These are phyloP conservation scores for Phytophthora palmivora DNA, from an alignment of 352 stramenopile species.

Conservation along the genomic window DNA sequence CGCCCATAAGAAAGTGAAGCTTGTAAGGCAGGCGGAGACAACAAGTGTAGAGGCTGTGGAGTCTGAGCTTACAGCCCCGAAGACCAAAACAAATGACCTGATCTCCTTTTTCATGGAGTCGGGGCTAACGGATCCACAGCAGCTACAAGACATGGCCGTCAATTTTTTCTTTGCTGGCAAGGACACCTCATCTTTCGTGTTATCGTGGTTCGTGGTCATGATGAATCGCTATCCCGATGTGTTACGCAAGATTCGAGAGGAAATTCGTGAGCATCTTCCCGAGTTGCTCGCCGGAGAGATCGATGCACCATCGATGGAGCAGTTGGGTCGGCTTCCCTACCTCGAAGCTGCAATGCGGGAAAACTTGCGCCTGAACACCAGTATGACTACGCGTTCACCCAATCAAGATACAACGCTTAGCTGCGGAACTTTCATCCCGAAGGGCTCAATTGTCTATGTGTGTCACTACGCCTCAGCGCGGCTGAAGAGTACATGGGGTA, in stretches of 20 bases:
- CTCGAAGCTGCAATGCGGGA: conserved; percentile 66
- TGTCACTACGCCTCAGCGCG: conserved; percentile 55
- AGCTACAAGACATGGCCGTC: conserved; percentile 75
- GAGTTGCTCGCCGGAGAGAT: conserved; percentile 27
- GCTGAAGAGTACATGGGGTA: conserved; percentile 51
- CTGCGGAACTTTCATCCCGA: conserved; percentile 62
- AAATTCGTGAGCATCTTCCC: conserved; percentile 49
- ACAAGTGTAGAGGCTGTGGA: too few relatives aligned
- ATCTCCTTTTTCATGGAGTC: conserved; percentile 54
- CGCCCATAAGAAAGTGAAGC: conserved; percentile 11
- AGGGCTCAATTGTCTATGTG: conserved; percentile 51
- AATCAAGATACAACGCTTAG: conserved; percentile 56
- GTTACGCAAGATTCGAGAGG: conserved; percentile 44
- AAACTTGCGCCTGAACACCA: conserved; percentile 66
- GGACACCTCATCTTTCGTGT: conserved; percentile 72
- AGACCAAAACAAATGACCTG: conserved; percentile 36
- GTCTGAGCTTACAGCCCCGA: conserved; percentile 8
- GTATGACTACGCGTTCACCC: conserved; percentile 46
- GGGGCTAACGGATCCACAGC: conserved; percentile 29
- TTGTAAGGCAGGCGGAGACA: not conserved
- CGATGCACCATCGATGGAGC: conserved; percentile 45
- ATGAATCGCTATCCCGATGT: conserved; percentile 74
- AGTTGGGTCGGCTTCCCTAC: conserved; percentile 61
- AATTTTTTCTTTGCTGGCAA: conserved; percentile 83
- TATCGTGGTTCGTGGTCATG: conserved; percentile 82